Base-by-base conservation (phyloP, 1,284 basidiomycete genomes). In the Cutaneotrichosporon sp. region DNA sequence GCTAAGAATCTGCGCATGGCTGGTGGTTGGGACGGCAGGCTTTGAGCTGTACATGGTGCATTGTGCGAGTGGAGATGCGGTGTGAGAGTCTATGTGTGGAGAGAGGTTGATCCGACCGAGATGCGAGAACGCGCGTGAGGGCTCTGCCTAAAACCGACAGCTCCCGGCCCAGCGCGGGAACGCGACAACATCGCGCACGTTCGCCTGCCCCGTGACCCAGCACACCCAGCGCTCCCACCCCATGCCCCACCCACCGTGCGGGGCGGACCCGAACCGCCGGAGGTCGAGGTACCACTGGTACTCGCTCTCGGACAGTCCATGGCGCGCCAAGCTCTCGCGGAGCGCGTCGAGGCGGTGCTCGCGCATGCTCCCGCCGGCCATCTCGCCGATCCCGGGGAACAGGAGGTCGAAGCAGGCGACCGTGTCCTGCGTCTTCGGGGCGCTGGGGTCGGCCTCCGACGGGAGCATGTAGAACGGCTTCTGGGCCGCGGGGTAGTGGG, bases 391-490 rank as follows among this genome's bases (percentile, higher is more conserved):
- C 13, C 84, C 80, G 0, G 95, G 97, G 13, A 98, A 86, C 54
- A 99, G 84, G 24, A 99, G 84, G 77, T 99, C 95, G 73, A 99
- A 97, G 79, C 95, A 97, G 11, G 89, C 91, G 4, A 92, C 92
- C 1, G 92, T 95, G 58, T 47, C 51, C 2, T 27, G 42, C 4
- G 56, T 56, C 11, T 10, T 25, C 2, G 25, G 33, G 10, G 53
- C 53, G 5, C 27, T 16, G 14, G 36, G 33, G 33, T 50, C 54
- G 24, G 58, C 64, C 3, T 54, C 60, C 4, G 68, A 67, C 4
- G 76, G 74, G n/a, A 77, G 87, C 97, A 98, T 98, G 81, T 99
- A 99, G 80, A 98, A 99, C 9, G 97, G 92, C 78, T 99, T 99
- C 66, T 91, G 78, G 0, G 69, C 34, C 1, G 82, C 80, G 0